phyloP scores from a whole-genome alignment of 805 yeast genomes.

The fission yeast (Schizosaccharomyces pombe) region DNA sequence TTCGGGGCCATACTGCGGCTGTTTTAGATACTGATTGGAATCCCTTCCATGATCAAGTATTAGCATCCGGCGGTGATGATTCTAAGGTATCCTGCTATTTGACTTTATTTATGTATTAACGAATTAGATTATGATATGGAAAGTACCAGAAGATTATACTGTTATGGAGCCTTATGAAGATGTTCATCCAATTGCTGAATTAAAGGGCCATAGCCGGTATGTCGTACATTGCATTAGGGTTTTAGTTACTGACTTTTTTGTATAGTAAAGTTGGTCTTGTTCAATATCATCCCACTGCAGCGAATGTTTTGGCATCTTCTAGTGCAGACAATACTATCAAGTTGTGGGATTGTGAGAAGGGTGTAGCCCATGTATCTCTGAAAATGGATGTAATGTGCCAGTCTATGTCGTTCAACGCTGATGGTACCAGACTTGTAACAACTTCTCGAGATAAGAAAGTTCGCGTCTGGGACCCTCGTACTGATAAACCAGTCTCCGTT shows the following conservation, averaged over 20 bases:
- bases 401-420: slow-evolving; percentile 75
- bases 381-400: slow-evolving; percentile 79
- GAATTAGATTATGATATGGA: slow-evolving; percentile 49
- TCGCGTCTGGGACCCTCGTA: slow-evolving; percentile 75
- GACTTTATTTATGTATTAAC: slow-evolving; percentile 14
- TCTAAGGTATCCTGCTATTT: slow-evolving; percentile 22
- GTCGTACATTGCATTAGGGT: background rate
- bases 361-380: slow-evolving; percentile 44
- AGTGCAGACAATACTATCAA: slow-evolving; percentile 80
- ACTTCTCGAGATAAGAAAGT: slow-evolving; percentile 75
- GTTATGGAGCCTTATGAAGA: slow-evolving; percentile 34
- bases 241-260: slow-evolving; percentile 8
- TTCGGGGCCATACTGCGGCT: slow-evolving; percentile 87
- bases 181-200: slow-evolving; percentile 41
- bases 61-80: slow-evolving; percentile 66
- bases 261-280: slow-evolving; percentile 75
- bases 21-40: slow-evolving; percentile 89
- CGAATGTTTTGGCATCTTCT: slow-evolving; percentile 66
- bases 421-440: slow-evolving; percentile 70
- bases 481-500: slow-evolving; percentile 51
- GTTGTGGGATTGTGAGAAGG: slow-evolving; percentile 68
- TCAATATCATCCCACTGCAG: slow-evolving; percentile 69
- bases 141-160: slow-evolving; percentile 51
- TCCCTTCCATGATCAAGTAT: slow-evolving; percentile 56
- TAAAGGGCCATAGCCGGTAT: slow-evolving; percentile 47